phyloP scores from a whole-genome alignment of 176 grass and related monocot species.

The Aegilops sharonensis region DNA sequence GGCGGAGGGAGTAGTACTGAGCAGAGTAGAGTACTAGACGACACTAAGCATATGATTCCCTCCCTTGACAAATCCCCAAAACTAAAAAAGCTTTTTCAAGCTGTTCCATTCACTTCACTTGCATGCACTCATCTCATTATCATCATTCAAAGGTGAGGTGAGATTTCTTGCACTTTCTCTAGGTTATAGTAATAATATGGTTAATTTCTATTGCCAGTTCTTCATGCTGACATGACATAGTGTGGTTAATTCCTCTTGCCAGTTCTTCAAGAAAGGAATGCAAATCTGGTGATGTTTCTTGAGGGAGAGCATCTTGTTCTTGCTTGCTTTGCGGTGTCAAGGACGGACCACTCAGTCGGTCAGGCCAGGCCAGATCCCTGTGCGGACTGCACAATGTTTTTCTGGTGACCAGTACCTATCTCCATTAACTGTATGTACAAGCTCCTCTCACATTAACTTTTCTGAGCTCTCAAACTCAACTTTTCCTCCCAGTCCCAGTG shows the following conservation, averaged over 20 bases:
- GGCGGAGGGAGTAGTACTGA: no score
- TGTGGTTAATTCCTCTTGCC: slow-evolving; percentile 24
- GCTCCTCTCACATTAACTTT: slow-evolving; percentile 21
- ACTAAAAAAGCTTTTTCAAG: not conserved
- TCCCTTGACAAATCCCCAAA: slow-evolving; percentile 28
- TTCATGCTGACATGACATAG: slow-evolving; percentile 27
- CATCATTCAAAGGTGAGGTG: not conserved
- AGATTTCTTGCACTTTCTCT: not conserved
- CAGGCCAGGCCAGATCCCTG: slow-evolving; percentile 22
- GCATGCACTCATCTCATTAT: slow-evolving; percentile 18
- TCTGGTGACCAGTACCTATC: slow-evolving; percentile 51
- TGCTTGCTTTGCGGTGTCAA: slow-evolving; percentile 40
- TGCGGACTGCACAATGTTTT: slow-evolving; percentile 6
- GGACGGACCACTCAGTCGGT: not conserved
- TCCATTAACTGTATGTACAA: slow-evolving; percentile 20
- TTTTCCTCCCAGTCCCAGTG: not conserved
- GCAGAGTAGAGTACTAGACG: slow-evolving; percentile 20
- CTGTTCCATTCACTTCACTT: slow-evolving; percentile 6
- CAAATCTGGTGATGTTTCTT: slow-evolving; percentile 49
- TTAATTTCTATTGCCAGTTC: slow-evolving; percentile 14
- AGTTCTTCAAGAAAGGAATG: slow-evolving; percentile 55
- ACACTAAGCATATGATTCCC: slow-evolving; percentile 50
- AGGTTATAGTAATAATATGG: not conserved
- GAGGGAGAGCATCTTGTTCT: slow-evolving; percentile 44
- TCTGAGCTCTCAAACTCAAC: slow-evolving; percentile 19